These are phyloP conservation scores for Geoglossum glabrum DNA, from an alignment of 495 filamentous ascomycete genomes.

Conservation along the genomic window DNA sequence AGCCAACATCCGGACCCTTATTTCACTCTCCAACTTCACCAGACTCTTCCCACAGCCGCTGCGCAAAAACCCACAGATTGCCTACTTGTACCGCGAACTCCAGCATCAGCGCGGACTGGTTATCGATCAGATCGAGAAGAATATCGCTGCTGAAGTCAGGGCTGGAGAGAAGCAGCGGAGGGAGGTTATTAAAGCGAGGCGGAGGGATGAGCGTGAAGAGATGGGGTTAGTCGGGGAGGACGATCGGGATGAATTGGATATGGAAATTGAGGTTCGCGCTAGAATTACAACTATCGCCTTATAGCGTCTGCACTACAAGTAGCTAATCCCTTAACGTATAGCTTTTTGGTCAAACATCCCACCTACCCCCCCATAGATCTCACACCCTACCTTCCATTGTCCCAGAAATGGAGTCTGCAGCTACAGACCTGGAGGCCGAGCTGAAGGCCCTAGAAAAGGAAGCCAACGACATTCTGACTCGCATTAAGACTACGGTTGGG, in stretches of 20 bases:
- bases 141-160: slow-evolving; percentile 47
- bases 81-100: slow-evolving; percentile 58
- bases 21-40: slow-evolving; percentile 55
- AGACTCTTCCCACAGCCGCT: slow-evolving; percentile 52
- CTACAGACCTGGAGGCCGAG: slow-evolving; percentile 42
- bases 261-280: slow-evolving; percentile 40
- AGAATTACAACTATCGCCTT: neutral
- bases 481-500: slow-evolving; percentile 41
- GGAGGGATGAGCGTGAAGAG: slow-evolving; percentile 25
- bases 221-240: slow-evolving; percentile 33
- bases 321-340: slow-evolving; percentile 14
- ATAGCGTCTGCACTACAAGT: neutral
- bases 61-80: slow-evolving; percentile 50
- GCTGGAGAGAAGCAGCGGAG: slow-evolving; percentile 41
- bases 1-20: slow-evolving; percentile 46
- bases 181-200: slow-evolving; percentile 33
- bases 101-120: slow-evolving; percentile 49
- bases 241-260: slow-evolving; percentile 30
- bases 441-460: slow-evolving; percentile 42
- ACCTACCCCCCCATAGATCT: slow-evolving; percentile 19
- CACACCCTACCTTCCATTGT: slow-evolving; percentile 47
- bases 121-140: slow-evolving; percentile 43
- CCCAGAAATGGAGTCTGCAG: slow-evolving; percentile 45
- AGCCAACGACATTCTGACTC: slow-evolving; percentile 34
- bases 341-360: slow-evolving; percentile 40